Percentiles rank a stretch among this genome's conserved stretches.
Evolutionary conservation across 371 early-diverging fungal genomes (phyloP).

Genomic region (Mucor mucedo): DNA sequence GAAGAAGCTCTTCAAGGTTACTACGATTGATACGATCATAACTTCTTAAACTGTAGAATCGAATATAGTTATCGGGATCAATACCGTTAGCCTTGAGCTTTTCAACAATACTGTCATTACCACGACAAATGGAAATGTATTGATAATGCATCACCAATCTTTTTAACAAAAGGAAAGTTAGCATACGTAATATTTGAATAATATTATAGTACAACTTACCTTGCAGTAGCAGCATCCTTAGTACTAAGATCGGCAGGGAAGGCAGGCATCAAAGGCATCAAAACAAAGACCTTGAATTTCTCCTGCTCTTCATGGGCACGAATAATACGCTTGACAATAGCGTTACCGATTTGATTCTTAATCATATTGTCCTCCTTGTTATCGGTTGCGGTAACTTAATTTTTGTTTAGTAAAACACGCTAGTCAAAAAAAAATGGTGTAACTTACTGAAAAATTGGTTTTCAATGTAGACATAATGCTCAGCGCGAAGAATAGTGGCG

Average conservation of each 20-base stretch:
- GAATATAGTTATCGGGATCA: conserved; percentile 67
- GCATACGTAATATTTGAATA: not conserved
- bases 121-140: conserved; percentile 76
- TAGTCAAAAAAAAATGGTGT: not conserved
- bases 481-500: conserved; percentile 70
- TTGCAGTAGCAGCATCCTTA: conserved; percentile 77
- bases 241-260: conserved; percentile 85
- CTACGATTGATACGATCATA: conserved; percentile 64
- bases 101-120: conserved; percentile 64
- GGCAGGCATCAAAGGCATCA: conserved; percentile 94
- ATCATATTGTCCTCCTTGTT: conserved; percentile 56
- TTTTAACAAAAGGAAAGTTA: not conserved
- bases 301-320: conserved; percentile 72
- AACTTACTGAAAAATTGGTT: conserved; percentile 93
- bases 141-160: conserved; percentile 78
- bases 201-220: conserved; percentile 37
- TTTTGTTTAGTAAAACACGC: not conserved
- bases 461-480: conserved; percentile 94
- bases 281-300: conserved; percentile 85
- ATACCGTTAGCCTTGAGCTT: conserved; percentile 62
- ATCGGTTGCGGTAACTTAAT: conserved; percentile 67
- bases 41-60: conserved; percentile 74
- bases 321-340: conserved; percentile 80
- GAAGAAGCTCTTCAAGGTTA: conserved; percentile 41
- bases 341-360: conserved; percentile 80